These are phyloP conservation scores for Paecilomyces fulvus DNA, from an alignment of 2,329 filamentous ascomycete species.

Conservation along the genomic window DNA sequence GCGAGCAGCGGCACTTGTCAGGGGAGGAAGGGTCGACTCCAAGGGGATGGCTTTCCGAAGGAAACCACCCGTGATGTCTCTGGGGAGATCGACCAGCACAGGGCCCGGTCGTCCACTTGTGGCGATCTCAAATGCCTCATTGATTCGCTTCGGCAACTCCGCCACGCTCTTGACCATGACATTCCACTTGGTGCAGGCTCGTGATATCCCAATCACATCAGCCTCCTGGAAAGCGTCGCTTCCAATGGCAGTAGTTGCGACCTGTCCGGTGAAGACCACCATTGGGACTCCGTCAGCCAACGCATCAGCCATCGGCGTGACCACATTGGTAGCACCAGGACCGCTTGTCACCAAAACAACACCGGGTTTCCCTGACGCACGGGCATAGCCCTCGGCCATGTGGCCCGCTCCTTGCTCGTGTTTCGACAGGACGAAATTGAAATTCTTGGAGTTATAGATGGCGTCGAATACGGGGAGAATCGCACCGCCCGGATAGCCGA, in stretches of 20 bases:
- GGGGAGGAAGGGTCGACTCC: no score
- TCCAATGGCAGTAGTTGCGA: constrained; percentile 73
- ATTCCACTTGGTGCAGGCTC: constrained; percentile 95
- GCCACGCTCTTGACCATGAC: constrained; percentile 88
- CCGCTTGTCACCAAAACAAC: constrained; percentile 89
- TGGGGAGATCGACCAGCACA: constrained; percentile 1
- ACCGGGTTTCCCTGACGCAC: constrained; percentile 77
- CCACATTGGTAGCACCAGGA: constrained; percentile 33
- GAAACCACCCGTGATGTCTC: not conserved
- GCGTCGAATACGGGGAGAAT: constrained; percentile 92
- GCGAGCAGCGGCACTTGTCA: no score
- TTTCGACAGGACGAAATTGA: constrained; percentile 81
- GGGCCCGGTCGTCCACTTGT: not conserved
- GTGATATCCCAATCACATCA: constrained; percentile 78
- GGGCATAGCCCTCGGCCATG: constrained; percentile 89
- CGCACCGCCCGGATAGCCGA: constrained; percentile 74
- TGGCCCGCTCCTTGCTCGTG: constrained; percentile 92
- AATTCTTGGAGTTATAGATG: constrained; percentile 88
- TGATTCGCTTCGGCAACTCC: constrained; percentile 78
- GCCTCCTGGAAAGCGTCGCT: constrained; percentile 90
- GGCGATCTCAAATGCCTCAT: constrained; percentile 91
- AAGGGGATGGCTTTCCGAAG: no score
- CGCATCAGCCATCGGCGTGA: no score
- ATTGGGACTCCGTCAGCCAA: constrained; percentile 52
- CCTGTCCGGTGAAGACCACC: constrained; percentile 85